Evolutionary conservation across 345 rosid genomes (phyloP), one percentile per base, ranked within the genome.

Genomic region (Camelina hispida): DNA sequence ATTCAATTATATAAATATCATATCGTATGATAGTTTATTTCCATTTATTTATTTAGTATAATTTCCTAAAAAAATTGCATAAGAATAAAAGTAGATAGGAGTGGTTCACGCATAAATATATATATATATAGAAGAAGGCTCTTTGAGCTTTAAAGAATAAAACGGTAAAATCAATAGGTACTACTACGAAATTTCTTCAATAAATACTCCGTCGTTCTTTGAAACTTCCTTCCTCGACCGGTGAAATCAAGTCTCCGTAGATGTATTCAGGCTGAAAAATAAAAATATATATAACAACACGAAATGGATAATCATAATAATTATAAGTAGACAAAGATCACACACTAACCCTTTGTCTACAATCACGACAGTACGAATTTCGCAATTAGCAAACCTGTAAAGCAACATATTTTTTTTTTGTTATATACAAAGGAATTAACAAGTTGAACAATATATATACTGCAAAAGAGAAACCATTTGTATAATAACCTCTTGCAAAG

Each of bases 341-440:
- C 60, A 25, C 28, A 59, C 73, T 72, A 42, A 78, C 78, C 81
- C 50, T 78, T 78, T 78, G 58, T 78, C 81, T 32, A 78, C 81
- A 67, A 78, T 51, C 43, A 78, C 11, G 15, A 78, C 81, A 20
- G 78, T 78, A 2, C 81, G 81, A 58, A 78, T 78, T 72, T 78
- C 81, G 23, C 78, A 72, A 59, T 78, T 78, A 72, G 15, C 38
- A 78, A 78, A 78, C 73, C 78, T 78, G 65, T 59, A 34, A n/a
- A 13, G 62, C 28, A 72, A 22, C 34, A 53, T 13, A 15, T 23
- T 38, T 38, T 42, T 10, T 34, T 32, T 0, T 7, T 14, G 30
- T 15, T 17, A 32, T 22, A 20, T 20, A n/a, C n/a, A n/a, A 54
- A 62, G 11, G 9, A 44, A 52, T 43, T 7, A 44, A 51, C 17